These are phyloP conservation scores for Syzygium grande DNA, from an alignment of 345 rosid species.

Conservation along the genomic window DNA sequence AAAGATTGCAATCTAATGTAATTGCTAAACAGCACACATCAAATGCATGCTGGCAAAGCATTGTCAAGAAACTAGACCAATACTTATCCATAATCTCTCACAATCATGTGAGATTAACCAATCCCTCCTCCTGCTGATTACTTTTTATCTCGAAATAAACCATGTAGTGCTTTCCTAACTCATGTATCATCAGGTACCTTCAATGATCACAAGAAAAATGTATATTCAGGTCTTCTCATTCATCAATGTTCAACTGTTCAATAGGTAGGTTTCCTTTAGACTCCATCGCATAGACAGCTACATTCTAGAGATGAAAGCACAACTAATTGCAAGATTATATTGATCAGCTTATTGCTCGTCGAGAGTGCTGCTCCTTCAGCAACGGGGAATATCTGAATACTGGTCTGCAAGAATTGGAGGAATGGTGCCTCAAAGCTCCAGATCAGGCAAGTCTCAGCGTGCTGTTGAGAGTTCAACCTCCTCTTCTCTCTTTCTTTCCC, in stretches of 20 bases:
- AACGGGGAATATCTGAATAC: conserved; percentile 95
- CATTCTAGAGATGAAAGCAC: neutral
- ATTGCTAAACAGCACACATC: conserved; percentile 82
- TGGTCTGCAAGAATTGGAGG: conserved; percentile 88
- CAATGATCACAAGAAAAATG: conserved; percentile 43
- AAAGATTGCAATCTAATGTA: conserved; percentile 84
- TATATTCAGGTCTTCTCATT: conserved; percentile 93
- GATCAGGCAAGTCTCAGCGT: conserved; percentile 42
- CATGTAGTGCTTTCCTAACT: conserved; percentile 52
- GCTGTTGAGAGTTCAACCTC: neutral
- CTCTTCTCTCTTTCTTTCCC: neutral
- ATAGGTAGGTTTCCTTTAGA: conserved; percentile 41
- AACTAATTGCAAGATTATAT: neutral
- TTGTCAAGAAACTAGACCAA: conserved; percentile 73
- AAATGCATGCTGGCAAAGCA: conserved; percentile 96
- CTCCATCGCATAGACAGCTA: neutral
- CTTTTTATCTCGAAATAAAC: conserved; percentile 5
- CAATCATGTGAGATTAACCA: conserved; percentile 49
- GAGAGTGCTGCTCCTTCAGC: conserved; percentile 98
- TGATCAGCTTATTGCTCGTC: conserved; percentile 91
- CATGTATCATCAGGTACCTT: conserved; percentile 48
- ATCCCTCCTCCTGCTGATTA: conserved; percentile 1
- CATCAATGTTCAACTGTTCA: conserved; percentile 93
- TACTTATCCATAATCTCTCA: conserved; percentile 26
- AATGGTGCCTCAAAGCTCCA: conserved; percentile 75